Evolutionary conservation across 2,329 filamentous ascomycete genomes (phyloP).

Genomic region (Cladophialophora yegresii): DNA sequence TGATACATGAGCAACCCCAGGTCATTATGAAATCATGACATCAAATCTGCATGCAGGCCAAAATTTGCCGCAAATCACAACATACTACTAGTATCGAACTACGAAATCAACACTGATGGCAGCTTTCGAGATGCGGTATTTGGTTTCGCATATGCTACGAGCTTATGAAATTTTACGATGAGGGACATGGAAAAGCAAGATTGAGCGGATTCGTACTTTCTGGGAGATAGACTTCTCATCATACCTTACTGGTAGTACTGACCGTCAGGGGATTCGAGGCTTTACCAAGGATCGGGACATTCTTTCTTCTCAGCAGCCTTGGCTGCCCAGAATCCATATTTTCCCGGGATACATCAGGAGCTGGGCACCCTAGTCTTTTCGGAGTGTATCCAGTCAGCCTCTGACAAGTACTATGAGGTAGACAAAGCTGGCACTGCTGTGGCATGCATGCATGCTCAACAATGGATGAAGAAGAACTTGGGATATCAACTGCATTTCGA

Average conservation of each 20-base stretch:
- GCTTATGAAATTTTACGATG: not conserved
- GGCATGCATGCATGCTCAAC: too few relatives aligned
- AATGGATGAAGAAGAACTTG: too few relatives aligned
- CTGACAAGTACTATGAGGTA: too few relatives aligned
- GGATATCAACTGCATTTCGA: too few relatives aligned
- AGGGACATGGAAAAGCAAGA: not conserved
- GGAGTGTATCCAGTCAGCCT: too few relatives aligned
- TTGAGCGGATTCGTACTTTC: not conserved
- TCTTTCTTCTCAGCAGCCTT: not conserved
- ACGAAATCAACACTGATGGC: not conserved
- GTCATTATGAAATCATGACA: conserved; percentile 6
- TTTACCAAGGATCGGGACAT: not conserved
- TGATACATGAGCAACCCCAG: not conserved
- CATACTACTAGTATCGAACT: not conserved
- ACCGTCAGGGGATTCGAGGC: not conserved
- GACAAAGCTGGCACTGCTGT: too few relatives aligned
- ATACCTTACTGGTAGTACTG: not conserved
- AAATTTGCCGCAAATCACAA: not conserved
- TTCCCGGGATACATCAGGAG: not conserved
- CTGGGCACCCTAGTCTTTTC: too few relatives aligned
- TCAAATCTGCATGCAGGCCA: not conserved
- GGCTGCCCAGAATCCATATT: not conserved
- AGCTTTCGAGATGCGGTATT: not conserved
- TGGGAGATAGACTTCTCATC: not conserved
- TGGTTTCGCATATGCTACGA: not conserved